Evolutionary conservation across 2,329 filamentous ascomycete genomes (phyloP).

Genomic region (Neonectria ditissima): DNA sequence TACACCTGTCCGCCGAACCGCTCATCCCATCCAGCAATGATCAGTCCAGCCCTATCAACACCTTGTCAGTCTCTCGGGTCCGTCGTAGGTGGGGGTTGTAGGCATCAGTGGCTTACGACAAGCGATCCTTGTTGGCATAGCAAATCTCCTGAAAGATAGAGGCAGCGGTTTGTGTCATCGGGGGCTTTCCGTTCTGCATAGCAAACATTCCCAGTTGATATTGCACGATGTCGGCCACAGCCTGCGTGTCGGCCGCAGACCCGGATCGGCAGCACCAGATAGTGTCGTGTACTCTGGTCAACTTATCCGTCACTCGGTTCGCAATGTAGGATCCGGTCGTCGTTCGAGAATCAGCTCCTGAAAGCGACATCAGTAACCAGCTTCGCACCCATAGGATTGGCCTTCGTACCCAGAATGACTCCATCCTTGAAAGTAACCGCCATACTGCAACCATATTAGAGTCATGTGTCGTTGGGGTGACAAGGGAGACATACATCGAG

Average conservation of each 20-base stretch:
- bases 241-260: slow-evolving; percentile 97
- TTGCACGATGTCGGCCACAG: slow-evolving; percentile 96
- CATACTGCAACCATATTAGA: slow-evolving; percentile 73
- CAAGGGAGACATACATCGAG: slow-evolving; percentile 79
- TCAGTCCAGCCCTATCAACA: slow-evolving; percentile 83
- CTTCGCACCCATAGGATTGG: not conserved
- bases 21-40: slow-evolving; percentile 98
- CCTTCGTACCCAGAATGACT: slow-evolving; percentile 82
- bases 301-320: slow-evolving; percentile 98
- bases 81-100: not conserved
- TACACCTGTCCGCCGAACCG: slow-evolving; percentile 97
- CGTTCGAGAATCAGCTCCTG: slow-evolving; percentile 94
- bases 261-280: slow-evolving; percentile 99
- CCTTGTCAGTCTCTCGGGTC: slow-evolving; percentile 28
- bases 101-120: slow-evolving; percentile 73
- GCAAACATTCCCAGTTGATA: slow-evolving; percentile 95
- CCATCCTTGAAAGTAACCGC: slow-evolving; percentile 99
- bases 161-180: slow-evolving; percentile 94
- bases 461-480: slow-evolving; percentile 41
- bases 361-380: slow-evolving; percentile 29
- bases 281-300: slow-evolving; percentile 97
- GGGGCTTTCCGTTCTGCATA: slow-evolving; percentile 87
- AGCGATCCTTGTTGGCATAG: slow-evolving; percentile 94
- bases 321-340: slow-evolving; percentile 98
- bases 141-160: slow-evolving; percentile 98